Base-by-base conservation (phyloP, 345 rosid genomes). In the Gossypium turneri region DNA sequence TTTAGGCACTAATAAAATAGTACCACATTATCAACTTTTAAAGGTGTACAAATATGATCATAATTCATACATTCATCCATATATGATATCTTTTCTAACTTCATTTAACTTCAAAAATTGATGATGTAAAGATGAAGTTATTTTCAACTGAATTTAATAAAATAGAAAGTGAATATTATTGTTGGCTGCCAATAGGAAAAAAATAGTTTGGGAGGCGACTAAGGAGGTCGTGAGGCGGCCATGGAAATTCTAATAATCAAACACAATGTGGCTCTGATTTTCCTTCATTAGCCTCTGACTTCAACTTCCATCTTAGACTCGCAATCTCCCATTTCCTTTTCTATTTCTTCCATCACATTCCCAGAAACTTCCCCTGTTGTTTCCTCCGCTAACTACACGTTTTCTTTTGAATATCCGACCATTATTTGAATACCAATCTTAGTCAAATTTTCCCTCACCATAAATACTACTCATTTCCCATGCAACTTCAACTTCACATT, bases 281-380 rank as follows among this genome's bases (percentile, higher is more conserved):
- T 0, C 19, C 38, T 47, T 29, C 1, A 25, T 47, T 41, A 59
- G 24, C 10, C 48, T 17, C 17, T n/a, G 51, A 64, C 27, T 70
- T 70, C 73, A 2, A 57, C 75, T 69, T 69, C 79, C 82, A 79
- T 73, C 29, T 77, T 85, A 17, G 78, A 82, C 85, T 77, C 57
- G 76, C 63, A 78, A 75, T 70, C 67, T 59, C 41, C n/a, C 65
- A 6, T 1, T 17, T 15, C 64, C 25, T 4, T 16, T 58, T n/a
- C 19, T 67, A 8, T 16, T 9, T 44, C 47, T 34, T 44, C n/a
- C 12, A 19, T 15, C 38, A 25, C 9, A 13, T 0, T 13, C 24
- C 24, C 59, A 63, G 60, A 78, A 85, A 81, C 22, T 72, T 76
- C 78, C 84, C 75, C 0, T 2, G 38, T 12, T 59, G 63, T 59